Evolutionary conservation across 495 filamentous ascomycete genomes (phyloP).

Genomic region (Aspergillus coremiiformis): DNA sequence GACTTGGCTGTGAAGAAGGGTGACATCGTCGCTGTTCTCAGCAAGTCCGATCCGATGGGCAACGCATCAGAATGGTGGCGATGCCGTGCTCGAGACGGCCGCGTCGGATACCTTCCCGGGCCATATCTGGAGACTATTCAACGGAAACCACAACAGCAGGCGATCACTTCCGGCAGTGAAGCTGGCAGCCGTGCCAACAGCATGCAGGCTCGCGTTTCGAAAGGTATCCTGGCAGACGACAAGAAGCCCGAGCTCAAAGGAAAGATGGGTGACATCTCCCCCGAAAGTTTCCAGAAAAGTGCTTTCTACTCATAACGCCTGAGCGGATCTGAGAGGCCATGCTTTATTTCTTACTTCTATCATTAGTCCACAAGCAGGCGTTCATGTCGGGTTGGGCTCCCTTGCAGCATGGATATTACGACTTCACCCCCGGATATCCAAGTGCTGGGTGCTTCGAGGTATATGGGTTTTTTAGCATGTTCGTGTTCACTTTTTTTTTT

Average conservation of each 20-base stretch:
- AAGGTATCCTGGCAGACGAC: constrained; percentile 21
- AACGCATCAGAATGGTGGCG: constrained; percentile 96
- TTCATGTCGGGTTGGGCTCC: background rate
- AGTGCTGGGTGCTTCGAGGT: constrained; percentile 13
- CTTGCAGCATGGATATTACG: background rate
- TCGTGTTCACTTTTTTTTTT: background rate
- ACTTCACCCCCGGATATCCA: constrained; percentile 11
- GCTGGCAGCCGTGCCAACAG: constrained; percentile 47
- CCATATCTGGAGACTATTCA: constrained; percentile 83
- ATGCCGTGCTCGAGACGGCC: constrained; percentile 84
- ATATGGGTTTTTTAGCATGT: constrained; percentile 3
- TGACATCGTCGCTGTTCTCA: constrained; percentile 88
- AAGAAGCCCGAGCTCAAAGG: constrained; percentile 38
- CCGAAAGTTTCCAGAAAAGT: constrained; percentile 86
- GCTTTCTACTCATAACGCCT: constrained; percentile 56
- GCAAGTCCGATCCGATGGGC: constrained; percentile 86
- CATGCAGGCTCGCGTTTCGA: constrained; percentile 45
- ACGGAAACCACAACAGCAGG: constrained; percentile 55
- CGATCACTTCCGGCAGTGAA: constrained; percentile 40
- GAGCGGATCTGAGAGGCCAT: background rate
- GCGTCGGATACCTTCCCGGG: constrained; percentile 83
- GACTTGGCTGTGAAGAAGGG: constrained; percentile 92
- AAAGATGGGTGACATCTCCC: constrained; percentile 56
- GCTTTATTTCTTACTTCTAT: background rate
- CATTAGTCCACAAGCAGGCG: background rate